Evolutionary conservation across 2,329 filamentous ascomycete genomes (phyloP).

Genomic region (Raffaelea arxii): DNA sequence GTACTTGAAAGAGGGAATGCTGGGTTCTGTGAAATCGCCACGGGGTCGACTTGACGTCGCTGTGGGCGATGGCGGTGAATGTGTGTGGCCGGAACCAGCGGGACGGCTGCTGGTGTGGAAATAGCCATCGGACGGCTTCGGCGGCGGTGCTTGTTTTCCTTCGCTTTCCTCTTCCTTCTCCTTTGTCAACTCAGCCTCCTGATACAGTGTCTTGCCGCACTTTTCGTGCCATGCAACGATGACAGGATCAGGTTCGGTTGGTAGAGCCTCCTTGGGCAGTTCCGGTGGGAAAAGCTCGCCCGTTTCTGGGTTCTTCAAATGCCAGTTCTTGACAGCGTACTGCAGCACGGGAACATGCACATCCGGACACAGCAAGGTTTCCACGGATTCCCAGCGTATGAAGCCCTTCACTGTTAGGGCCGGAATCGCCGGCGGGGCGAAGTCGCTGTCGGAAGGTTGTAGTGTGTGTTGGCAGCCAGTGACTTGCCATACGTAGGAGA

Average conservation of each 20-base stretch:
- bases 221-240: conserved; percentile 79
- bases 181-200: conserved; percentile 39
- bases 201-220: conserved; percentile 60
- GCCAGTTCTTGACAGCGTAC: conserved; percentile 67
- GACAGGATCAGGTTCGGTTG: conserved; percentile 61
- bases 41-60: background rate
- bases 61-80: background rate
- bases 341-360: conserved; percentile 81
- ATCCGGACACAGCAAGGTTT: conserved; percentile 77
- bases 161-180: too few relatives aligned
- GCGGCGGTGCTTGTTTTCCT: conserved; percentile 5
- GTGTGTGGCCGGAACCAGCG: background rate
- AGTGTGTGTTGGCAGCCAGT: conserved; percentile 84
- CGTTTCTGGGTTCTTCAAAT: conserved; percentile 64
- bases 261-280: conserved; percentile 55
- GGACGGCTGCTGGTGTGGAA: conserved; percentile 18
- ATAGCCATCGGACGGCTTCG: conserved; percentile 17
- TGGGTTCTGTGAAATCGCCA: conserved; percentile 13
- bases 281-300: conserved; percentile 55
- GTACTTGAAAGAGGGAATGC: conserved; percentile 19
- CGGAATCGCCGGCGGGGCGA: conserved; percentile 66
- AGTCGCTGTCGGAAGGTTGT: conserved; percentile 65
- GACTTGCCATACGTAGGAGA: conserved; percentile 88
- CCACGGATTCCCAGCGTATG: conserved; percentile 87
- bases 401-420: conserved; percentile 78